phyloP scores from a whole-genome alignment of 202 grass and related monocot species.

The Digitaria exilis region DNA sequence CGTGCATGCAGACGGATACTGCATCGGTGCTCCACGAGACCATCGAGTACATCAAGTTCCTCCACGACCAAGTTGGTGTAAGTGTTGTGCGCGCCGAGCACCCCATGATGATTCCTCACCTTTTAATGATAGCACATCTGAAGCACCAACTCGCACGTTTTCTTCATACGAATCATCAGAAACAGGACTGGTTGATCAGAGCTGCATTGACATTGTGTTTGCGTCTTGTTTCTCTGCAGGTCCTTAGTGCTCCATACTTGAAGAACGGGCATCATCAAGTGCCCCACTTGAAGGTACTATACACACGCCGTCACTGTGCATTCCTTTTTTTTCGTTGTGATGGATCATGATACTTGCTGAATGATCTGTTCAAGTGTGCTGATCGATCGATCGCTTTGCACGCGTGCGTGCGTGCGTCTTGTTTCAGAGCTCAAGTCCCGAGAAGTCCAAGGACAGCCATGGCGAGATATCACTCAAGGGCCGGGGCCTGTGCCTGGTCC shows the following conservation, averaged over 20 bases:
- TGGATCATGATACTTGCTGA: conserved; percentile 37
- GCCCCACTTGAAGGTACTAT: conserved; percentile 87
- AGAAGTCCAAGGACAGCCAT: conserved; percentile 57
- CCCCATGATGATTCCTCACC: conserved; percentile 33
- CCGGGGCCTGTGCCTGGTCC: conserved; percentile 85
- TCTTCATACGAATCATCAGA: conserved; percentile 54
- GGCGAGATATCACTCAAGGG: conserved; percentile 65
- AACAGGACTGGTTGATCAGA: conserved; percentile 30
- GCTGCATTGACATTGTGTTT: conserved; percentile 35
- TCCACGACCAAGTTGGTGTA: conserved; percentile 93
- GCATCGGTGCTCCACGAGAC: conserved; percentile 99
- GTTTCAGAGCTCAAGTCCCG: conserved; percentile 56
- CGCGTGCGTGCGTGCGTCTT: conserved; percentile 34
- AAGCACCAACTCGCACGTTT: conserved; percentile 39
- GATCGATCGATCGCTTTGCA: conserved; percentile 34
- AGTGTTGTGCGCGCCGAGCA: too few species aligned
- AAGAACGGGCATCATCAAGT: conserved; percentile 80
- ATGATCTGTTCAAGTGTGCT: conserved; percentile 25
- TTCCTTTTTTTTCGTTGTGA: conserved; percentile 17
- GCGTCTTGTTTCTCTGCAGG: conserved; percentile 56
- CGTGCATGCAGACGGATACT: conserved; percentile 95
- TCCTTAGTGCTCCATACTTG: conserved; percentile 88
- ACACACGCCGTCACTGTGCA: conserved; percentile 4
- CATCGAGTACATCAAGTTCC: conserved; percentile 99
- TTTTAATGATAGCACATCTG: conserved; percentile 50